phyloP scores from a whole-genome alignment of 139 green algal species.

The Diplosphaera chodatii region DNA sequence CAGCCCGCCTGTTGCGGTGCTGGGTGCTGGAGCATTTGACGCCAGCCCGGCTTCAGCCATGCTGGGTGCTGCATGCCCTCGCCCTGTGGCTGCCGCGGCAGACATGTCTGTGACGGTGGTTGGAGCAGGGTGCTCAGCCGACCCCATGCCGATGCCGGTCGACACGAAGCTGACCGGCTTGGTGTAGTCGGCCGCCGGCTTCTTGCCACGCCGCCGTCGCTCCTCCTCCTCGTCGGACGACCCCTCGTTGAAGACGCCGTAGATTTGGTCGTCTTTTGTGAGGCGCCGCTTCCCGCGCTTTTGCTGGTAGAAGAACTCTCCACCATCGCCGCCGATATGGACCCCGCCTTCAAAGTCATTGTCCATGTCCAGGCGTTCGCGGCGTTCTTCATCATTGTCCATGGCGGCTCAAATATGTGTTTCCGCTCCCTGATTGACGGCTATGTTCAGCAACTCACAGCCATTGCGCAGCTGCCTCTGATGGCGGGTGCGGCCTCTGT shows the following conservation, averaged over 20 bases:
- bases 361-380: constrained; percentile 68
- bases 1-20: not conserved
- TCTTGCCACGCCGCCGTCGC: constrained; percentile 16
- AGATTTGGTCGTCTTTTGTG: constrained; percentile 79
- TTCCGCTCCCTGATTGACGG: no score
- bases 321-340: constrained; percentile 76
- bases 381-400: constrained; percentile 54
- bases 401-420: no score
- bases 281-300: constrained; percentile 63
- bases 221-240: constrained; percentile 34
- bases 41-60: not conserved
- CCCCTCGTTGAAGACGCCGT: constrained; percentile 71
- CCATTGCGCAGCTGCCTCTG: no score
- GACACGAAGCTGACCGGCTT: constrained; percentile 82
- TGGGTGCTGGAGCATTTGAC: not conserved
- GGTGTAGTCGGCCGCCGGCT: constrained; percentile 42
- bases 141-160: constrained; percentile 39
- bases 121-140: constrained; percentile 6
- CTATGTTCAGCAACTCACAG: no score
- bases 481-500: no score
- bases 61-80: not conserved
- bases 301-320: constrained; percentile 72
- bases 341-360: constrained; percentile 78
- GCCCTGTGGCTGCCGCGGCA: not conserved
- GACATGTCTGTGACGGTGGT: constrained; percentile 2